Evolutionary conservation across 192 early-diverging fungal genomes (phyloP).

Genomic region (Coemansia sp.): DNA sequence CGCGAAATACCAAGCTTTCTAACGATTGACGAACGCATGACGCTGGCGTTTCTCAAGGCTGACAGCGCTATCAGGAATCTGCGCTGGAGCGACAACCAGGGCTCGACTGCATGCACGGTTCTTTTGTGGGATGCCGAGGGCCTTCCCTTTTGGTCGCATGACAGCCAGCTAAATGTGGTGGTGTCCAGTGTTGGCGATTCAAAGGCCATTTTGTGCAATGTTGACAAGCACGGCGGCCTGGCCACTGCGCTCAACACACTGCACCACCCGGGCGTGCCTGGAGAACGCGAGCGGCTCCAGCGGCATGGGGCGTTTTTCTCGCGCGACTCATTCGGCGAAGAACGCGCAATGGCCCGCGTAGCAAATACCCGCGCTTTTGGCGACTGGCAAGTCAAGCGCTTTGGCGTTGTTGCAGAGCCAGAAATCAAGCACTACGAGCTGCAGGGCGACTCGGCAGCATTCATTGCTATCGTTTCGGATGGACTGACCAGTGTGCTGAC

Average conservation of each 20-base stretch:
- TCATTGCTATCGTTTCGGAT: slow-evolving; percentile 70
- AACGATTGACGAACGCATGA: slow-evolving; percentile 69
- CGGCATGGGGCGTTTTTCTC: slow-evolving; percentile 71
- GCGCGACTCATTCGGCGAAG: slow-evolving; percentile 75
- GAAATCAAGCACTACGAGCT: slow-evolving; percentile 60
- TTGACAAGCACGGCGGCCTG: slow-evolving; percentile 61
- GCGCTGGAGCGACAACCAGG: slow-evolving; percentile 57
- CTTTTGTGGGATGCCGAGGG: slow-evolving; percentile 64
- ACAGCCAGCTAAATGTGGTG: slow-evolving; percentile 60
- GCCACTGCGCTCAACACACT: slow-evolving; percentile 60
- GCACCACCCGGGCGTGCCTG: slow-evolving; percentile 65
- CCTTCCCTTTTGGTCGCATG: slow-evolving; percentile 66
- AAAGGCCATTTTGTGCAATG: slow-evolving; percentile 49
- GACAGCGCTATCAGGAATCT: slow-evolving; percentile 56
- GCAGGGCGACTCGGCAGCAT: slow-evolving; percentile 62
- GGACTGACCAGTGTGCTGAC: slow-evolving; percentile 70
- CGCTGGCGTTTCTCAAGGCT: slow-evolving; percentile 62
- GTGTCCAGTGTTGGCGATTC: slow-evolving; percentile 75
- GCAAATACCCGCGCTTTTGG: slow-evolving; percentile 71
- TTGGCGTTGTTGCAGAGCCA: slow-evolving; percentile 71
- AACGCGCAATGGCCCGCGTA: slow-evolving; percentile 64
- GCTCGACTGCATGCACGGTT: slow-evolving; percentile 68
- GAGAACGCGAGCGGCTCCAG: slow-evolving; percentile 64
- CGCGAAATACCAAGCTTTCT: slow-evolving; percentile 45
- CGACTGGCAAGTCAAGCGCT: slow-evolving; percentile 68